These are phyloP conservation scores for Solanum aculeatissimum DNA, from an alignment of 305 asterid species.

Conservation along the genomic window DNA sequence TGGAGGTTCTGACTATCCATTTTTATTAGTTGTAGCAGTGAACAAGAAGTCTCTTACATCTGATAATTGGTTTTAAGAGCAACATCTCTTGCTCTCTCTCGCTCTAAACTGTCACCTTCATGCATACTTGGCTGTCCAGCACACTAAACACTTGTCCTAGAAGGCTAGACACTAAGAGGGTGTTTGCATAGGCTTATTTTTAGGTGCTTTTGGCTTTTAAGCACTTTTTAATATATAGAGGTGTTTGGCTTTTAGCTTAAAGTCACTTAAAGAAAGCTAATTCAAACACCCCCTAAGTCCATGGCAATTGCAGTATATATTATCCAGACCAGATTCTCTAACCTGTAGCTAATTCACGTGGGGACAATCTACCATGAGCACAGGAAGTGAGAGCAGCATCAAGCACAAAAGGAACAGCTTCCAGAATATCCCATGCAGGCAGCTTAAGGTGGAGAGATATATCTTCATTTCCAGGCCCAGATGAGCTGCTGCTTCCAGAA, in stretches of 20 bases:
- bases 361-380: constrained; percentile 81
- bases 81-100: background rate
- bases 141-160: background rate
- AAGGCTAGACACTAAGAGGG: background rate
- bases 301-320: background rate
- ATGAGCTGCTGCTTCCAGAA: constrained; percentile 75
- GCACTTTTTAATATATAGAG: too few species aligned
- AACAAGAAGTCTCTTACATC: background rate
- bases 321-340: constrained; percentile 7
- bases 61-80: background rate
- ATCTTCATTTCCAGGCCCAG: constrained; percentile 73
- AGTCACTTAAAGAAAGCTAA: too few species aligned
- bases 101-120: background rate
- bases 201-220: too few species aligned
- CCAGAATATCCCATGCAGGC: constrained; percentile 99
- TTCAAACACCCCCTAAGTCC: background rate
- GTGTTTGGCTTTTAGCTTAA: too few species aligned
- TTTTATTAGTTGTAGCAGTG: background rate
- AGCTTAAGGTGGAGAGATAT: constrained; percentile 47
- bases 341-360: constrained; percentile 97
- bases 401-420: constrained; percentile 89
- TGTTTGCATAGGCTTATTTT: too few species aligned
- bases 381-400: constrained; percentile 96
- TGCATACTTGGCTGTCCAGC: background rate
- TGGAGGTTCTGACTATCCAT: background rate